Base-by-base conservation (phyloP, 495 filamentous ascomycete genomes). In the Daldinia caldariorum region DNA sequence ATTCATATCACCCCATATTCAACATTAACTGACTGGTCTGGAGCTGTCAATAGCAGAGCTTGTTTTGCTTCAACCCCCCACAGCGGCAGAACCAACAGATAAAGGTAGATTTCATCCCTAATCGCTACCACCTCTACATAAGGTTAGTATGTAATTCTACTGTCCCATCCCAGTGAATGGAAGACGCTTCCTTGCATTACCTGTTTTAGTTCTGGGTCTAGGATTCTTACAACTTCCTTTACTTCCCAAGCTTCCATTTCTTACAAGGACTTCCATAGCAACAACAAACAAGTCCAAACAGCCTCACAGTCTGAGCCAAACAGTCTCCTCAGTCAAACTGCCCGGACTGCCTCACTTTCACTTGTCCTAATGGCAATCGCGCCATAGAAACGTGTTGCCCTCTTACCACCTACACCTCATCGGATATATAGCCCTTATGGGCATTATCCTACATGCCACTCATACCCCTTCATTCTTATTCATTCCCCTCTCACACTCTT, bases 261-360 rank as follows among this genome's bases (percentile, higher is more conserved):
- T 47, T 20, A 32, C 26, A 1, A 35, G 34, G 6, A 35, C 34
- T 10, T 35, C 6, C 10, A 12, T 38, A 26, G 26, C 2, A 58
- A 5, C 12, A 32, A n/a, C 50, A 53, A 53, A 32, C 50, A 32
- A 13, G 13, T 31, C 8, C 41, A 58, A 68, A 47, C 45, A 41
- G 26, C 26, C 26, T 26, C 1, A 26, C 26, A 1, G 26, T 26
- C 26, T 26, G 26, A 3, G 26, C 3, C 41, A 58, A 68, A 47
- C 45, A 41, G 18, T 43, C 41, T 64, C 39, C 18, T 31, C n/a
- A 39, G 9, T 49, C 57, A 45, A 71, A 63, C 53, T 50, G 29
- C 53, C 53, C 26, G 26, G 26, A 26, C 26, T 26, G 26, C 26
- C 26, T 26, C 26, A 26, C 1, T 26, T 26, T 70, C 34, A 31